Evolutionary conservation across 345 rosid species (phyloP).

Genomic region (Hibiscus trionum): DNA sequence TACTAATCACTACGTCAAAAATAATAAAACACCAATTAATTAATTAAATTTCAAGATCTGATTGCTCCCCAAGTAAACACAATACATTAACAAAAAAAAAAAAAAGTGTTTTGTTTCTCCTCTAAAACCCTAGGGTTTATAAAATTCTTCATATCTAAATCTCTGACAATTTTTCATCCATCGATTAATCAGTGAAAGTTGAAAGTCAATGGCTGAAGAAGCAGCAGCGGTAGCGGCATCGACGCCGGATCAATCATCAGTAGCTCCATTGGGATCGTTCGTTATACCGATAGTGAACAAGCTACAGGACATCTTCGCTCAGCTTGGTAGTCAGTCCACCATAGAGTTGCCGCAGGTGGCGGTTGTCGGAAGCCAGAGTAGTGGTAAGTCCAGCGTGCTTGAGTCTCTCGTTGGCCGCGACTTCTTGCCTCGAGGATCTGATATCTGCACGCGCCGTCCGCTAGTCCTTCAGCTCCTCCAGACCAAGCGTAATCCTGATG

Average conservation of each 20-base stretch:
- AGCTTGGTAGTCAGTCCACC: slow-evolving; percentile 83
- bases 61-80: neutral
- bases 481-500: slow-evolving; percentile 54
- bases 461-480: slow-evolving; percentile 92
- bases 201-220: slow-evolving; percentile 20
- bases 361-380: slow-evolving; percentile 96
- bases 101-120: neutral
- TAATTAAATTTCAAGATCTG: too few relatives aligned
- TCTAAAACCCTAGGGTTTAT: neutral
- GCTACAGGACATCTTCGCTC: slow-evolving; percentile 92
- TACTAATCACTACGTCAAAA: too few relatives aligned
- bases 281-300: slow-evolving; percentile 93
- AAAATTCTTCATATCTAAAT: neutral
- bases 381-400: slow-evolving; percentile 97
- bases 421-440: slow-evolving; percentile 85
- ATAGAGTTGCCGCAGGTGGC: slow-evolving; percentile 98
- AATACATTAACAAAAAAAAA: neutral
- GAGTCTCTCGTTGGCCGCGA: slow-evolving; percentile 97
- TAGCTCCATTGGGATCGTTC: slow-evolving; percentile 67
- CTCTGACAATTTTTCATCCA: slow-evolving; percentile 11
- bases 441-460: slow-evolving; percentile 94
- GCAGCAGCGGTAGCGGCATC: slow-evolving; percentile 15
- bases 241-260: slow-evolving; percentile 16
- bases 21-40: too few relatives aligned
- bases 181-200: slow-evolving; percentile 2